A percentile compares a stretch with the other conserved stretches of the same genome.
These are phyloP conservation scores for Aspergillus sp. DNA, from an alignment of 2,329 filamentous ascomycete species.

Conservation along the genomic window DNA sequence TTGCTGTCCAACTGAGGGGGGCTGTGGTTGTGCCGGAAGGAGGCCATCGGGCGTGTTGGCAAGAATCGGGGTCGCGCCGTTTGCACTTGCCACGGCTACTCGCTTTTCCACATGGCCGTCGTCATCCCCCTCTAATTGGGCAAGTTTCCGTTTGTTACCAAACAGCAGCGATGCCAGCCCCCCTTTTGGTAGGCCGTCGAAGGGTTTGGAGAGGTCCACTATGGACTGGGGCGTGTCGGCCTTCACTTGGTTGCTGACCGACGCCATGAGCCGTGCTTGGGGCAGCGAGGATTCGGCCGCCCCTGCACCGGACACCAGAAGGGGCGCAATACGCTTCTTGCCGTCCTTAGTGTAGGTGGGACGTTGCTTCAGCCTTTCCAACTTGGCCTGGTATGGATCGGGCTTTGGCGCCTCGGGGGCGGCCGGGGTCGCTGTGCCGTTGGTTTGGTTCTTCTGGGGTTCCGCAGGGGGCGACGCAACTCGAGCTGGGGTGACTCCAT, in stretches of 20 bases:
- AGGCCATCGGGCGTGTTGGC: conserved; percentile 75
- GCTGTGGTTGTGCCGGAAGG: conserved; percentile 68
- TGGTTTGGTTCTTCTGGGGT: conserved; percentile 34
- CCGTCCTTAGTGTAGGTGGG: conserved; percentile 96
- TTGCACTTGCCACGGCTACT: conserved; percentile 57
- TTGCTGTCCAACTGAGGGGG: conserved; percentile 60
- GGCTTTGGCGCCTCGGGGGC: conserved; percentile 38
- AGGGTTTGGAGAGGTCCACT: conserved; percentile 88
- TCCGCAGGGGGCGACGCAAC: conserved; percentile 33
- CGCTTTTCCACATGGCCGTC: conserved; percentile 63
- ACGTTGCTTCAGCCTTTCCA: conserved; percentile 77
- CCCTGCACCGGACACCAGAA: conserved; percentile 86
- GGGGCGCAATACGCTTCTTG: conserved; percentile 89
- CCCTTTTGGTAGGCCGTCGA: conserved; percentile 87
- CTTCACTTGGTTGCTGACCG: conserved; percentile 63
- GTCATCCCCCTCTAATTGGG: conserved; percentile 72
- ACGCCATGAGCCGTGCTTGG: conserved; percentile 81
- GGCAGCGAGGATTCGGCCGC: conserved; percentile 85
- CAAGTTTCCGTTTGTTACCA: conserved; percentile 87
- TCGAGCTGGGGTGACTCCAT: conserved; percentile 43
- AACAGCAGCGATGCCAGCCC: conserved; percentile 82
- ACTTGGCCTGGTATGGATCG: conserved; percentile 58
- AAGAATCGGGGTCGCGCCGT: conserved; percentile 72
- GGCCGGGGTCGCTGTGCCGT: conserved; percentile 35
- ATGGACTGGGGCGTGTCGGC: conserved; percentile 77